Conservation (phyloP, 768 basidiomycete species). For the Leccinum broughii region DNA sequence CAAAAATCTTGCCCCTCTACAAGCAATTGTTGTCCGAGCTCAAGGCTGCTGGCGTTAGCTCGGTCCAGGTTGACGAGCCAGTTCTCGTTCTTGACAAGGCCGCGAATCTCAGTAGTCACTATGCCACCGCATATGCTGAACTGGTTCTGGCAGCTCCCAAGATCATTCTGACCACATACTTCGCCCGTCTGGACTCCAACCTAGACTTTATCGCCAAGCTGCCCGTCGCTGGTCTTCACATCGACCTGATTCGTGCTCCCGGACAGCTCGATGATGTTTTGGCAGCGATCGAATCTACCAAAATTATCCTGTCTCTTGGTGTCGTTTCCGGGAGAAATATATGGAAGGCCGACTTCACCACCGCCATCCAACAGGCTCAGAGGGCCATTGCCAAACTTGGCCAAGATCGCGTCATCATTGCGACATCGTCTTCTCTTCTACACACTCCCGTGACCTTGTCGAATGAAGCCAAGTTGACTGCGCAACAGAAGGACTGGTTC, state of each 20-base stretch:
- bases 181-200: slow-evolving; percentile 93
- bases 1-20: slow-evolving; percentile 90
- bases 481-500: slow-evolving; percentile 95
- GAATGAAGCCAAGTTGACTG: slow-evolving; percentile 86
- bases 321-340: slow-evolving; percentile 98
- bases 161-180: slow-evolving; percentile 95
- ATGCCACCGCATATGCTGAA: slow-evolving; percentile 74
- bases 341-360: slow-evolving; percentile 95
- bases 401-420: slow-evolving; percentile 84
- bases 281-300: slow-evolving; percentile 80
- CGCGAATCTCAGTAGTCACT: slow-evolving; percentile 74
- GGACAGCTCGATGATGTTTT: slow-evolving; percentile 82
- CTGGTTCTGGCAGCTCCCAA: slow-evolving; percentile 84
- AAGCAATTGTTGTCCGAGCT: slow-evolving; percentile 85
- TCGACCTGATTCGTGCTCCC: slow-evolving; percentile 94
- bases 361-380: slow-evolving; percentile 79
- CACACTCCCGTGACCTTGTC: slow-evolving; percentile 97
- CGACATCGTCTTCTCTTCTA: slow-evolving; percentile 96
- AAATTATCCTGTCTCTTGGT: slow-evolving; percentile 86
- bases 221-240: slow-evolving; percentile 90
- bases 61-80: slow-evolving; percentile 97
- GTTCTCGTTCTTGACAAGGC: slow-evolving; percentile 91
- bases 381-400: slow-evolving; percentile 85
- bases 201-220: slow-evolving; percentile 87
- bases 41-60: slow-evolving; percentile 90